phyloP scores from a whole-genome alignment of 1,284 basidiomycete species.

The Austroboletus novae-zelandiae region DNA sequence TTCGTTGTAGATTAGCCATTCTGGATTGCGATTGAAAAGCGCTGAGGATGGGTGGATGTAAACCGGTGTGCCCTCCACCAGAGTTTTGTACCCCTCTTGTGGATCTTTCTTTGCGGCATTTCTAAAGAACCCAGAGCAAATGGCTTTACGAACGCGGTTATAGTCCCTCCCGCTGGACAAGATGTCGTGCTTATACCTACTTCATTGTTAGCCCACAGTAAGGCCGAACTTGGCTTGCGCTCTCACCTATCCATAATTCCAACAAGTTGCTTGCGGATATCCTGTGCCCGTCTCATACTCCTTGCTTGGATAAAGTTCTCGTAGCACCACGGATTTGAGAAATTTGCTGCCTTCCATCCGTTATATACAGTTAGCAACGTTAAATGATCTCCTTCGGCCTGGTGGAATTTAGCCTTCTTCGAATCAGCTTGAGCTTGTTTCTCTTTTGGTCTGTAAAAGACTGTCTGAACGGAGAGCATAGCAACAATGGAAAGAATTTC shows the following conservation, averaged over 20 bases:
- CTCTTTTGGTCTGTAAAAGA: constrained; percentile 98
- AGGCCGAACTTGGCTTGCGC: not conserved
- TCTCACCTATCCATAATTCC: constrained; percentile 97
- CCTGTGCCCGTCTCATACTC: constrained; percentile 96
- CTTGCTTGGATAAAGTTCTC: constrained; percentile 98
- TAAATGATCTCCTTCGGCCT: constrained; percentile 96
- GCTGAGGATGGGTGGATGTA: constrained; percentile 98
- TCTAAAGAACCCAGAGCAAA: constrained; percentile 96
- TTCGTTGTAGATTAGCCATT: constrained; percentile 65
- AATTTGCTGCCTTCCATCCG: constrained; percentile 95
- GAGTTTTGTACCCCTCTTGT: constrained; percentile 95
- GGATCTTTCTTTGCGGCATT: constrained; percentile 96
- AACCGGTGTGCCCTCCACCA: constrained; percentile 96
- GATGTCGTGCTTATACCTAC: constrained; percentile 93
- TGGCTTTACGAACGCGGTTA: constrained; percentile 91
- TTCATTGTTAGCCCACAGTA: constrained; percentile 12
- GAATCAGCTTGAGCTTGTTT: constrained; percentile 99
- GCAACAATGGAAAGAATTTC: constrained; percentile 97
- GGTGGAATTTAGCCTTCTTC: constrained; percentile 98
- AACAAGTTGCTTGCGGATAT: constrained; percentile 94
- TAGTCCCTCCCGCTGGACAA: constrained; percentile 89
- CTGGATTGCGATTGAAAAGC: constrained; percentile 88
- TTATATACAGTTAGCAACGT: constrained; percentile 97
- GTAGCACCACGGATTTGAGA: constrained; percentile 95
- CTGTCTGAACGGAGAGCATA: constrained; percentile 95